Conservation (phyloP, 2,329 filamentous ascomycete genomes). For the Apiospora sp. region DNA sequence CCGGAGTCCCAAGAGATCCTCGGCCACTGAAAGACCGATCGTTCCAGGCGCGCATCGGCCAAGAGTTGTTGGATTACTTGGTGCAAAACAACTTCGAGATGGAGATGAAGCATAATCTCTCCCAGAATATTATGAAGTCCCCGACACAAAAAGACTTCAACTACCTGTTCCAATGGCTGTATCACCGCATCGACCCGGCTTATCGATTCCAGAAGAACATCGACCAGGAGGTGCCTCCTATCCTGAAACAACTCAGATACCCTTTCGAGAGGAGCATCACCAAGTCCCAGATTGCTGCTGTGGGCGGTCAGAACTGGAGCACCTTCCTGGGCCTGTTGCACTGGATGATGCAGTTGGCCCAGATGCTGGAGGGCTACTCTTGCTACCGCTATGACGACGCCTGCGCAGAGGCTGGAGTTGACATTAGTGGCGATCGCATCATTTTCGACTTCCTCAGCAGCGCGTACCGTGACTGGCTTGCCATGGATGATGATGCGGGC, state of each 20-base stretch:
- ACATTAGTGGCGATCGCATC: slow-evolving; percentile 88
- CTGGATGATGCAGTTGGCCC: slow-evolving; percentile 98
- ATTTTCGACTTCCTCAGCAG: slow-evolving; percentile 92
- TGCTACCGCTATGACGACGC: slow-evolving; percentile 86
- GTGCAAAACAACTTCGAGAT: slow-evolving; percentile 95
- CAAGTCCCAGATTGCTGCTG: slow-evolving; percentile 93
- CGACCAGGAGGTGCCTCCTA: slow-evolving; percentile 90
- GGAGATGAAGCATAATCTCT: slow-evolving; percentile 95
- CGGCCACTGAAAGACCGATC: slow-evolving; percentile 82
- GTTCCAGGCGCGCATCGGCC: slow-evolving; percentile 83
- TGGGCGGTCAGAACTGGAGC: slow-evolving; percentile 96
- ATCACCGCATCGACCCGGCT: slow-evolving; percentile 92
- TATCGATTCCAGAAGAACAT: slow-evolving; percentile 95
- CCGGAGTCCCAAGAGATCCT: slow-evolving; percentile 85
- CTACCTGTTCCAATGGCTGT: slow-evolving; percentile 97
- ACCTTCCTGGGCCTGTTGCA: slow-evolving; percentile 93
- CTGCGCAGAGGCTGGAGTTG: slow-evolving; percentile 85
- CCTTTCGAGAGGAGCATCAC: slow-evolving; percentile 96
- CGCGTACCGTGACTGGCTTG: slow-evolving; percentile 93
- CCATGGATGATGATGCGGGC: slow-evolving; percentile 86
- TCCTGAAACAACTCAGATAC: slow-evolving; percentile 92
- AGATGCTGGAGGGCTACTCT: slow-evolving; percentile 89
- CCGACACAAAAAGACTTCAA: slow-evolving; percentile 99
- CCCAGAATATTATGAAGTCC: slow-evolving; percentile 88
- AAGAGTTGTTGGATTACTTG: slow-evolving; percentile 91